These are phyloP conservation scores for Cercis canadensis DNA, from an alignment of 306 rosid species.

Conservation along the genomic window DNA sequence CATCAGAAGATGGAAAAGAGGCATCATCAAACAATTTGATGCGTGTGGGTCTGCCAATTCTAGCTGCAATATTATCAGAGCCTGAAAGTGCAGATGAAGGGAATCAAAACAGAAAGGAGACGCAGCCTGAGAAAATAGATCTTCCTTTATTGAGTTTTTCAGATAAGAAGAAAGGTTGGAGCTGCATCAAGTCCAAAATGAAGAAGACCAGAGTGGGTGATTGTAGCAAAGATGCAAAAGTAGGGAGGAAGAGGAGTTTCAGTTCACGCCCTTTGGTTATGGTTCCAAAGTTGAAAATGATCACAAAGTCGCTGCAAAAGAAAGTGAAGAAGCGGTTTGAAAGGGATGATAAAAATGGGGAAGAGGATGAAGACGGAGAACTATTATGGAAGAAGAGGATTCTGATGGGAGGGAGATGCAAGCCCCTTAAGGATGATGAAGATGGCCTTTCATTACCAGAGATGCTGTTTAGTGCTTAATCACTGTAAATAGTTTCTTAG, in stretches of 20 bases:
- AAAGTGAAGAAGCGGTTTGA: conserved; percentile 18
- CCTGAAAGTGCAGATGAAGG: neutral
- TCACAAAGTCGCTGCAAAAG: conserved; percentile 29
- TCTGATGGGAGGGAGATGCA: conserved; percentile 76
- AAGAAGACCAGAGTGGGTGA: neutral
- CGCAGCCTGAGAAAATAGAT: too few relatives aligned
- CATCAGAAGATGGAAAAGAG: conserved; percentile 5
- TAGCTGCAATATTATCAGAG: conserved; percentile 22
- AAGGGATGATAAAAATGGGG: neutral
- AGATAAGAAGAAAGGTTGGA: neutral
- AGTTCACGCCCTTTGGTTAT: conserved; percentile 33
- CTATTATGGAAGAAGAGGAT: conserved; percentile 72
- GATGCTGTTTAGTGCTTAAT: neutral
- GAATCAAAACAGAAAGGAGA: neutral
- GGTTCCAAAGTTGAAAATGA: conserved; percentile 32
- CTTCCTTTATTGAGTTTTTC: too few relatives aligned
- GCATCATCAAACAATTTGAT: too few relatives aligned
- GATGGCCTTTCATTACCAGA: conserved; percentile 48
- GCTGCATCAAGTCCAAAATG: conserved; percentile 2
- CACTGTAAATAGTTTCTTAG: neutral
- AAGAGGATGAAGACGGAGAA: conserved; percentile 14
- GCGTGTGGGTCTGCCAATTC: neutral
- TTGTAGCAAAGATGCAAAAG: neutral
- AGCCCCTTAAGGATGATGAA: conserved; percentile 52
- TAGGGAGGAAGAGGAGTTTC: conserved; percentile 26